phyloP scores from a whole-genome alignment of 352 stramenopile species.

The Lagenidium sp. region DNA sequence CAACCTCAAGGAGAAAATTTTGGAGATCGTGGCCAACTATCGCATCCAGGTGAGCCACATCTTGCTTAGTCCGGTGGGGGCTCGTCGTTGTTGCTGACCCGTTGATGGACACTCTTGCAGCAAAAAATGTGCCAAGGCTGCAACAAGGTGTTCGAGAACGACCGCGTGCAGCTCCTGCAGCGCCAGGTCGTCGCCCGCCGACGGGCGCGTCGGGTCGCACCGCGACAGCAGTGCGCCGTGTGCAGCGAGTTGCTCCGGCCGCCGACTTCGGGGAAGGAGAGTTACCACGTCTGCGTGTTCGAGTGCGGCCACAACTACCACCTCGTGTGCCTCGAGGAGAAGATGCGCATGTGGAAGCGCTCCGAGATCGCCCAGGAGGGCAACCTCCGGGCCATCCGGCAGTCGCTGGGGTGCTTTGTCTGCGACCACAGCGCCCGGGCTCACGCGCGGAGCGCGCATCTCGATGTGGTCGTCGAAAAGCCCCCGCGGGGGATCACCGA shows the following conservation, averaged over 20 bases:
- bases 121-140: slow-evolving; percentile 70
- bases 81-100: too few species aligned
- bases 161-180: slow-evolving; percentile 60
- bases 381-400: slow-evolving; percentile 26
- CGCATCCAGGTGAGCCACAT: slow-evolving; percentile 48
- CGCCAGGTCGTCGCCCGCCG: slow-evolving; percentile 58
- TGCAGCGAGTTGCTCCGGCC: slow-evolving; percentile 50
- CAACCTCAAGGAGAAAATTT: slow-evolving; percentile 70
- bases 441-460: slow-evolving; percentile 27
- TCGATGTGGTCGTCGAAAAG: slow-evolving; percentile 19
- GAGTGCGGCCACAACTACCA: slow-evolving; percentile 82
- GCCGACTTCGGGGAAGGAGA: slow-evolving; percentile 33
- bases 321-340: slow-evolving; percentile 69
- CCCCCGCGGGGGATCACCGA: slow-evolving; percentile 49
- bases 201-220: slow-evolving; percentile 44
- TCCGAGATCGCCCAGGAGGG: slow-evolving; percentile 33
- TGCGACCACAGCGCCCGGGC: slow-evolving; percentile 71
- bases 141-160: slow-evolving; percentile 72
- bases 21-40: slow-evolving; percentile 76
- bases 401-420: slow-evolving; percentile 66
- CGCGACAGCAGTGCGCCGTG: slow-evolving; percentile 50
- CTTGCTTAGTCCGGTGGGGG: too few species aligned
- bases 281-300: slow-evolving; percentile 63
- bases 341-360: slow-evolving; percentile 85
- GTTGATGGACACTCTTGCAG: too few species aligned